Evolutionary conservation across 805 yeast genomes (phyloP), one percentile per base, ranked within the genome.

Genomic region (Candida dajiaensis): DNA sequence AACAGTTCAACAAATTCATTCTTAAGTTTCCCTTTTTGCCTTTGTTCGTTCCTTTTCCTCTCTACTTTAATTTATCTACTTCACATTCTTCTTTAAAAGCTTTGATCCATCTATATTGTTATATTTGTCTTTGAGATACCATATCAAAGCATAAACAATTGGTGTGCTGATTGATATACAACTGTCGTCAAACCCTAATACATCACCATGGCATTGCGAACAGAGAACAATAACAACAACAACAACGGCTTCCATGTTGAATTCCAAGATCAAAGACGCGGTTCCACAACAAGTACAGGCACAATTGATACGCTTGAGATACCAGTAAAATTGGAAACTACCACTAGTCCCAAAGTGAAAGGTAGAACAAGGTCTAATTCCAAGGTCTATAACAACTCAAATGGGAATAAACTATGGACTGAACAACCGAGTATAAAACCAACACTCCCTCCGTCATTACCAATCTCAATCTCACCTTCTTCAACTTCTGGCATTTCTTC

Each of bases 331-430:
- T 16, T 36, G n/a, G 39, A 36, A 3, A 36, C 6, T 7, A 12
- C 36, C 18, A n/a, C 36, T 16, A 33, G 36, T 16, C 39, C 39
- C 6, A 15, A 23, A 7, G 25, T 46, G 3, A 40, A 42, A 23
- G 42, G 42, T 6, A 41, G 51, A 11, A 40, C 36, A 2, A 44
- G 53, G 6, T 50, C 53, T 5, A 48, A 48, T 20, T 50, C 53
- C 12, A 50, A 50, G 22, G 44, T 48, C 3, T 50, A 50, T 35
- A 48, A 45, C 36, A 48, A 45, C 38, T 35, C 38, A n/a, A 39
- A 44, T 7, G 26, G 22, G 22, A 36, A 36, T 13, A 20, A 12
- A 13, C 15, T 22, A 13, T 35, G 18, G 23, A 18, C 23, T 10
- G 20, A 22, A 12, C 22, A 19, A 26, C 10, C 37, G 13, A n/a